phyloP scores from a whole-genome alignment of 768 basidiomycete genomes.

The Psilocybe tampanensis region DNA sequence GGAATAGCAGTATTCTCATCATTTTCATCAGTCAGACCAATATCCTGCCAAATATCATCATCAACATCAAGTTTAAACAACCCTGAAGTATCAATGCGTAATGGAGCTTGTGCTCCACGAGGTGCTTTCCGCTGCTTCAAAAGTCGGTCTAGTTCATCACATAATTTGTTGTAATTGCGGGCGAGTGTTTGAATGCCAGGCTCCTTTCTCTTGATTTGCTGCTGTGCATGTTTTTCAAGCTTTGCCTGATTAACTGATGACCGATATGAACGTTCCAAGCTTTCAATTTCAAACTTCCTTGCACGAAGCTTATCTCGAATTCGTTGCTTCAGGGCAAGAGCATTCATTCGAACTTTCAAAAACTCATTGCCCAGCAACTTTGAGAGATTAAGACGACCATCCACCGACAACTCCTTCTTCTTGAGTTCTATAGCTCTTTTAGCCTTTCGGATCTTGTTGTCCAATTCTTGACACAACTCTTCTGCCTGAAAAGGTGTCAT shows the following conservation, averaged over 20 bases:
- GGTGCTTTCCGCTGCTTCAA: constrained; percentile 25
- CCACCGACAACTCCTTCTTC: constrained; percentile 3
- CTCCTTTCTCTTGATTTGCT: constrained; percentile 25
- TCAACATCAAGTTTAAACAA: constrained; percentile 37
- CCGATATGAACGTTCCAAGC: constrained; percentile 18
- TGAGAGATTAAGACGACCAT: background rate
- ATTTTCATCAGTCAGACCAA: constrained; percentile 27
- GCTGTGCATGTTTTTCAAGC: constrained; percentile 28
- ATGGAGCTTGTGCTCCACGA: constrained; percentile 21
- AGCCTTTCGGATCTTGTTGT: background rate
- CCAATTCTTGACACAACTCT: background rate
- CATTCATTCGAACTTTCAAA: constrained; percentile 22
- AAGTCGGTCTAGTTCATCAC: constrained; percentile 19
- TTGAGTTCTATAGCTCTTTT: constrained; percentile 2
- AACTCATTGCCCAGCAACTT: constrained; percentile 15
- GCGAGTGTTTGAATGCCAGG: constrained; percentile 27
- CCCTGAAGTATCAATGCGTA: constrained; percentile 18
- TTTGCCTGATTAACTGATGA: constrained; percentile 25
- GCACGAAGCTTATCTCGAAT: constrained; percentile 20
- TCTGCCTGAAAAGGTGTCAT: background rate
- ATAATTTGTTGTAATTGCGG: constrained; percentile 30
- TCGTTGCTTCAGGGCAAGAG: constrained; percentile 24
- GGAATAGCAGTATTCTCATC: constrained; percentile 6
- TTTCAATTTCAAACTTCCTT: constrained; percentile 30
- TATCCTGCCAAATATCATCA: constrained; percentile 37